Conservation (phyloP, 148 eudicot species). For the Silene conica region DNA sequence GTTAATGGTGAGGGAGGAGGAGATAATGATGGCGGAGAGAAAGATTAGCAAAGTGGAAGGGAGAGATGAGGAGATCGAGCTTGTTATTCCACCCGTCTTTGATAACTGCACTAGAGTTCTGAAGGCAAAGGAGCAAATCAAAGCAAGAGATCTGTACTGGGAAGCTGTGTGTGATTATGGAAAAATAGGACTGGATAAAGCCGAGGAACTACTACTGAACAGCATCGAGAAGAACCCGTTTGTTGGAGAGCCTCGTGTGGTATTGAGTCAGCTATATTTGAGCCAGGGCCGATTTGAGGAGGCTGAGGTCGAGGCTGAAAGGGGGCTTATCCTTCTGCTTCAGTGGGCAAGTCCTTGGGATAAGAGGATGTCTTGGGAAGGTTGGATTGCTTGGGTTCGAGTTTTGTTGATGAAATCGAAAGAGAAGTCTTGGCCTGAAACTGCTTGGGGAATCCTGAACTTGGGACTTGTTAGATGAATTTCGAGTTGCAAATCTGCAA, state of each 20-base stretch:
- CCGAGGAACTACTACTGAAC: slow-evolving; percentile 49
- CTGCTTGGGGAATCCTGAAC: slow-evolving; percentile 82
- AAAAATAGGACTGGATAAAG: slow-evolving; percentile 33
- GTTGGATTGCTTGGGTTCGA: slow-evolving; percentile 95
- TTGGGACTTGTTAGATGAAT: slow-evolving; percentile 61
- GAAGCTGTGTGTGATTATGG: slow-evolving; percentile 55
- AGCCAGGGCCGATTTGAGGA: slow-evolving; percentile 63
- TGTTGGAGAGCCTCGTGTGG: slow-evolving; percentile 84
- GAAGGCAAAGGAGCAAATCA: slow-evolving; percentile 49
- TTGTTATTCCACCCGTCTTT: slow-evolving; percentile 77
- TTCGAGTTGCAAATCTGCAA: too few species aligned
- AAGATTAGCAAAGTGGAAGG: background rate
- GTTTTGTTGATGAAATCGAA: slow-evolving; percentile 76
- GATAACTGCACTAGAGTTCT: slow-evolving; percentile 57
- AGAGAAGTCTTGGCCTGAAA: slow-evolving; percentile 75
- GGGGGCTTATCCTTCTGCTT: slow-evolving; percentile 53
- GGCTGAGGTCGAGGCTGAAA: slow-evolving; percentile 51
- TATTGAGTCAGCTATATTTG: slow-evolving; percentile 62
- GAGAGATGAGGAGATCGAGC: slow-evolving; percentile 33
- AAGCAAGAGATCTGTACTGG: slow-evolving; percentile 80
- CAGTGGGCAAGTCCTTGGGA: slow-evolving; percentile 99
- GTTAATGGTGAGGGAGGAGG: slow-evolving; percentile 68
- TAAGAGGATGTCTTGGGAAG: slow-evolving; percentile 94
- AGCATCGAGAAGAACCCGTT: slow-evolving; percentile 69
- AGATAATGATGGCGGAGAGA: slow-evolving; percentile 36